Base-by-base conservation (phyloP, 257 asterid species). In the Capsicum chinense region DNA sequence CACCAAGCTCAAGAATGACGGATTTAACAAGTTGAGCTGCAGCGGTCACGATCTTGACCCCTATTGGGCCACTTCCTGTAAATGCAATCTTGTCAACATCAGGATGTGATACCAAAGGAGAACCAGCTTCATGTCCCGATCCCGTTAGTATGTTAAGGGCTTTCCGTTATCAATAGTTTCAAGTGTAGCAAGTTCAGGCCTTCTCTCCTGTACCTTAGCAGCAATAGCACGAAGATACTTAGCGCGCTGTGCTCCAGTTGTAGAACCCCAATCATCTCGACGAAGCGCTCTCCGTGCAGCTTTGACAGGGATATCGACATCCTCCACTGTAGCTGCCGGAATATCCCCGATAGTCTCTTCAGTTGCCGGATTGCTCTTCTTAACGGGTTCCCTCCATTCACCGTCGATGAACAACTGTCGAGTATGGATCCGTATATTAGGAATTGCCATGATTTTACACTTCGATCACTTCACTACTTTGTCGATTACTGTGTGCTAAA, bases 11-110 rank as follows among this genome's bases (percentile, higher is more conserved):
- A 80, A 97, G 97, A 16, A 98, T 90, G 85, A 97, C 97, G 5
- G 99, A 98, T 90, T 97, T 97, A 83, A 93, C 97, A 88, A 90
- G 89, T 86, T 93, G 97, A 59, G 99, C 98, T 58, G 99, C 99
- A 59, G 98, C 95, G 15, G 95, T 89, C 99, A 97, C 95, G 88
- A 97, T 87, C 88, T 88, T 97, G 90, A 91, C 87, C 82, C 98
- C 99, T n/a, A 98, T 97, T 16, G 94, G 94, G 87, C 63, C 90
- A 87, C 99, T 94, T 84, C 98, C 99, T 12, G 99, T 26, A 26
- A 26, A 26, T 26, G 33, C 33, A 26, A 26, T 26, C 33, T 26
- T 26, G 33, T 26, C 33, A 66, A 97, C 98, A 90, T 93, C 94
- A 82, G 98, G 98, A 91, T 97, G 98, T 74, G 98, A 87, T 67